A percentile compares a stretch with the other conserved stretches of the same genome.
Conservation (phyloP, 2,329 filamentous ascomycete genomes). For the Fusarium beomiforme region DNA sequence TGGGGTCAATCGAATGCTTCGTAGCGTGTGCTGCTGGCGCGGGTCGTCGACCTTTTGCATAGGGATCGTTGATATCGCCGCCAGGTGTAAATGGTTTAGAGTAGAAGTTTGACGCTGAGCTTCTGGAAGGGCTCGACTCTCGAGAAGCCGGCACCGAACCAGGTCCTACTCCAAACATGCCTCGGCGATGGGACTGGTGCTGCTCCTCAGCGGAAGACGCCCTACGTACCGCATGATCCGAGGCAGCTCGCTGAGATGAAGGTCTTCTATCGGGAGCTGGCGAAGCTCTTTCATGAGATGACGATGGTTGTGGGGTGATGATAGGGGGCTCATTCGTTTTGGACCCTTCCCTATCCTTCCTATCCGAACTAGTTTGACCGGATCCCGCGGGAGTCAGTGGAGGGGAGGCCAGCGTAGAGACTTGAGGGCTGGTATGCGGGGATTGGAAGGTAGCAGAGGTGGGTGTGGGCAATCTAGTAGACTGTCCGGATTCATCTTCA, state of each 20-base stretch:
- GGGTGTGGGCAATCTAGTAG: slow-evolving; percentile 72
- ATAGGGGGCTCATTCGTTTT: slow-evolving; percentile 56
- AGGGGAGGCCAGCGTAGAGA: slow-evolving; percentile 82
- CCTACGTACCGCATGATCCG: slow-evolving; percentile 55
- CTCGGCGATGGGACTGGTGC: slow-evolving; percentile 59
- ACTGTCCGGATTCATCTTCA: slow-evolving; percentile 67
- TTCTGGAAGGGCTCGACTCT: slow-evolving; percentile 72
- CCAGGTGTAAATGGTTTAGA: slow-evolving; percentile 81
- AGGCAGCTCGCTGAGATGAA: slow-evolving; percentile 55
- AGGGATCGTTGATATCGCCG: slow-evolving; percentile 85
- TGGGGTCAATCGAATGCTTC: slow-evolving; percentile 73
- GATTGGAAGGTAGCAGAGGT: slow-evolving; percentile 73
- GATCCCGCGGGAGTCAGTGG: slow-evolving; percentile 89
- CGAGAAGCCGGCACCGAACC: slow-evolving; percentile 67
- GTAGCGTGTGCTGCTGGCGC: slow-evolving; percentile 73
- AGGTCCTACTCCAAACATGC: slow-evolving; percentile 63
- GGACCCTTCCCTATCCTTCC: slow-evolving; percentile 48
- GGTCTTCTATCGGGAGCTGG: slow-evolving; percentile 53
- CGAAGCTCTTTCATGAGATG: slow-evolving; percentile 62
- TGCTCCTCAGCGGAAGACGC: slow-evolving; percentile 53
- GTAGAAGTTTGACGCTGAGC: slow-evolving; percentile 70
- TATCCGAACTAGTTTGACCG: slow-evolving; percentile 49
- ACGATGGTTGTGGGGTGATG: slow-evolving; percentile 76
- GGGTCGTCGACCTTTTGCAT: slow-evolving; percentile 81
- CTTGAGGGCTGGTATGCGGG: slow-evolving; percentile 72